Evolutionary conservation across 108 stramenopile genomes (phyloP), one percentile per base, ranked within the genome.

Genomic region (Mediolabrus comicus): DNA sequence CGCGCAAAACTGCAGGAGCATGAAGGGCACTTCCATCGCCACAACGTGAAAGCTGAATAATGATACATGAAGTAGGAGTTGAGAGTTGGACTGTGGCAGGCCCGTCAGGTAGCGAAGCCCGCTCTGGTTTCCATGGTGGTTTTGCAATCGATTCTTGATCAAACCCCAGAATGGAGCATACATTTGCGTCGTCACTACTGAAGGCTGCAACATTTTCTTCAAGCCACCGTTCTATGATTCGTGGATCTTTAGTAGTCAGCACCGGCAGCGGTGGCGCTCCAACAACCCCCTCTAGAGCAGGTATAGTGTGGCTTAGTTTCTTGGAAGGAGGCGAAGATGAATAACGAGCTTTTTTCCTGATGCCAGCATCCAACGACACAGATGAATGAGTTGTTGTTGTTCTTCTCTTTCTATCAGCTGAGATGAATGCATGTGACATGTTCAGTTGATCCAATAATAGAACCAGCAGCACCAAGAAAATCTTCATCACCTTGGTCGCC

Each of bases 1-100:
- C 57, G 35, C 89, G 60, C 8, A 87, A 38, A 27, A 74, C 61
- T 41, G 63, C 52, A 36, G 89, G 67, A 27, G 74, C 62, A 36
- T 71, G 36, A 28, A 72, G 71, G 4, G 84, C 79, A 36, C 35
- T 53, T 34, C 80, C 72, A 59, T 65, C 77, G 13, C 69, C 70
- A 27, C 55, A 38, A 36, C 51, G 58, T 1, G 76, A 79, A 10
- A 91, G 71, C 41, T 86, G 90, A 49, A 91, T 74, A 43, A 91
- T 83, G 16, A 91, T 46, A 56, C 79, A 75, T 3, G 83, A 73
- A 52, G 62, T n/a, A 17, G 80, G 43, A 30, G 87, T 88, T 26
- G 87, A 69, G 1, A 91, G 62, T 65, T 91, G 90, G 26, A 91
- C 75, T 17, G 81, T 80, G 16, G 87, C 90, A 11, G 87, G 84